Evolutionary conservation across 345 rosid genomes (phyloP).

Genomic region (thale cress (Arabidopsis thaliana)): DNA sequence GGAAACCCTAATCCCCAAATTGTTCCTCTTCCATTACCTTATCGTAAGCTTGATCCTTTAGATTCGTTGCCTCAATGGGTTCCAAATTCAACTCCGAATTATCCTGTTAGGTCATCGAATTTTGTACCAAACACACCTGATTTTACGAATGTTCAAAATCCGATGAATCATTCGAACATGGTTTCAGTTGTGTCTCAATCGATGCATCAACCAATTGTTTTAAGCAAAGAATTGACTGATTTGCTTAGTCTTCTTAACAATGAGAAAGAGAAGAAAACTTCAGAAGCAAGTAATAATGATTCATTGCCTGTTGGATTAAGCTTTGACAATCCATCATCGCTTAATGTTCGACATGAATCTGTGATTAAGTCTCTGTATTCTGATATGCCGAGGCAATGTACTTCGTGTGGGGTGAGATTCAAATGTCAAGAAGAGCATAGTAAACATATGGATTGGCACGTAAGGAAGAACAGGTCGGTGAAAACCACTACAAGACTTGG

Average conservation of each 20-base stretch:
- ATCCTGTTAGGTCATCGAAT: not conserved
- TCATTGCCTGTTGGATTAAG: slow-evolving; percentile 8
- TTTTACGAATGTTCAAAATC: not conserved
- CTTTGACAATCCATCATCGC: slow-evolving; percentile 33
- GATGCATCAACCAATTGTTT: slow-evolving; percentile 3
- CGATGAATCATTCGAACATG: slow-evolving; percentile 1
- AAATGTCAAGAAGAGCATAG: slow-evolving; percentile 50
- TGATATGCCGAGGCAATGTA: slow-evolving; percentile 51
- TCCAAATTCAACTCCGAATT: not conserved
- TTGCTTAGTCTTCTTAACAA: slow-evolving; percentile 15
- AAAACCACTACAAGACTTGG: not conserved
- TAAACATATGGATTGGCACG: slow-evolving; percentile 57
- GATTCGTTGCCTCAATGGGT: slow-evolving; percentile 44
- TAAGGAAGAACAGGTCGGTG: slow-evolving; percentile 29
- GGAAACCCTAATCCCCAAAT: slow-evolving; percentile 36
- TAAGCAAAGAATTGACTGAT: slow-evolving; percentile 20
- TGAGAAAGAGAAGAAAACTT: slow-evolving; percentile 6
- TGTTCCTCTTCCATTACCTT: slow-evolving; percentile 37
- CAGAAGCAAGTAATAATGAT: not conserved
- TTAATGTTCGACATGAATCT: slow-evolving; percentile 43
- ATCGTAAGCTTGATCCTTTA: slow-evolving; percentile 24
- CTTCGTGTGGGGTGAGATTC: slow-evolving; percentile 47
- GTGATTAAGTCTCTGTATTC: slow-evolving; percentile 39
- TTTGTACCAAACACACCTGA: not conserved
- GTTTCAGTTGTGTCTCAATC: slow-evolving; percentile 11